Base-by-base conservation (phyloP, 129 eudicot species). In the Chrysanthemum lavandulifolium region DNA sequence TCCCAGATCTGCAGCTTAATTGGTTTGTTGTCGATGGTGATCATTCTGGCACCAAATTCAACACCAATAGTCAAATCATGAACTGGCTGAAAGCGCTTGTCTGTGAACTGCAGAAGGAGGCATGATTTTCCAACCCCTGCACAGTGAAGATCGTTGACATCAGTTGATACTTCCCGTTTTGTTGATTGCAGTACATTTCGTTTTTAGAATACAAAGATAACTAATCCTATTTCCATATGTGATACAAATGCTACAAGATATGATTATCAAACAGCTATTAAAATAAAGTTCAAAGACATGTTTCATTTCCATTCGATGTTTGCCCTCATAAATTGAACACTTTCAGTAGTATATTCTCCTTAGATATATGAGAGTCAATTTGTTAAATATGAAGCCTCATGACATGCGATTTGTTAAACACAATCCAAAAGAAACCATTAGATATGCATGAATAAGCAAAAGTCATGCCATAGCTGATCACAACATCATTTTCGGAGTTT, bases 41-140 rank as follows among this genome's bases (percentile, higher is more conserved):
- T 87, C 98, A 93, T 93, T 77, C 96, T 75, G 68, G 98, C 96
- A 52, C 98, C 98, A 84, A 89, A 93, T 67, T 93, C 98, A 55
- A 93, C 98, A 58, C 98, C 98, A 71, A 93, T 93, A 65, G 96
- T 93, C 83, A 82, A 64, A 65, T 92, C 96, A 80, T 92, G 98
- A 70, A 92, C 96, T 4, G 96, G 98, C 75, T 92, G 96, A 83
- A 93, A 93, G 16, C 98, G 88, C 79, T 93, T 93, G 83, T 93
- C 98, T 0, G 98, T 93, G 76, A 93, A 93, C 84, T 93, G 98
- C 75, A 93, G 82, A 75, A 93, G 98, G 53, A 93, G 95, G 65
- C 96, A 93, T 73, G 98, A 80, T 70, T 80, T 80, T 75, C 84
- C 84, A 80, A 80, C 84, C 45, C 84, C 84, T 80, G 76, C 72